phyloP scores from a whole-genome alignment of 1,139 yeast species.

The Debaryomycetaceae sp. region DNA sequence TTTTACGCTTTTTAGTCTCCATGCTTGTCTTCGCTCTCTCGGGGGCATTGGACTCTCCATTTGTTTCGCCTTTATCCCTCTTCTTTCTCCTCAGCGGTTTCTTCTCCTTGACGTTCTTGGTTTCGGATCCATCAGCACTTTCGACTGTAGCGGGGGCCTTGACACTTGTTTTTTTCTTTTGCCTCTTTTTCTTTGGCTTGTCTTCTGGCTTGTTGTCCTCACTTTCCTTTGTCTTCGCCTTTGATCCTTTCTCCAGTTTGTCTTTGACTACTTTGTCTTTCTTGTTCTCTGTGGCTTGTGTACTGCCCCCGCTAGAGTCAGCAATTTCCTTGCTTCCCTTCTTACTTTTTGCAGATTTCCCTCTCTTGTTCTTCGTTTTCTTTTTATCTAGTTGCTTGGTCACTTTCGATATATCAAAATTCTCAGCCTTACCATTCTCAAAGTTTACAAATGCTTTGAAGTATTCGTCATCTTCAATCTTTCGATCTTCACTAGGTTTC shows the following conservation, averaged over 20 bases:
- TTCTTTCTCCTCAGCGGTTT: neutral
- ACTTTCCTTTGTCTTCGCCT: neutral
- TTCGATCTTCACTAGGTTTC: neutral
- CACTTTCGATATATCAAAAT: conserved; percentile 12
- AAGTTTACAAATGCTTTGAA: conserved; percentile 12
- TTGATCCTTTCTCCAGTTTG: neutral
- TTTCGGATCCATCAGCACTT: neutral
- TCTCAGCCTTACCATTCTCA: conserved; percentile 11
- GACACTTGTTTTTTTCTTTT: conserved; percentile 1
- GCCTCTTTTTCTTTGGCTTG: neutral
- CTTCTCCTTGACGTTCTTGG: neutral
- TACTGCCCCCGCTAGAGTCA: neutral
- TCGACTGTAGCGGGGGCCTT: neutral
- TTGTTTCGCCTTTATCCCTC: neutral
- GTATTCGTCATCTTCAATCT: conserved; percentile 7
- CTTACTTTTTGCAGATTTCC: conserved; percentile 1
- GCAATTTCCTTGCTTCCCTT: conserved; percentile 1
- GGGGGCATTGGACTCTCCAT: neutral
- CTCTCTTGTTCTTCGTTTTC: conserved; percentile 5
- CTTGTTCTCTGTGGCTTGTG: conserved; percentile 3
- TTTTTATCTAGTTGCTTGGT: conserved; percentile 8
- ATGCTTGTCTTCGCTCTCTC: neutral
- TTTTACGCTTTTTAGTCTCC: neutral
- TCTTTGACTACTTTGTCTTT: conserved; percentile 1
- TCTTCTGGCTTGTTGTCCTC: neutral